Evolutionary conservation across 768 basidiomycete genomes (phyloP), one percentile per base, ranked within the genome.

Genomic region (Boletales sp.): DNA sequence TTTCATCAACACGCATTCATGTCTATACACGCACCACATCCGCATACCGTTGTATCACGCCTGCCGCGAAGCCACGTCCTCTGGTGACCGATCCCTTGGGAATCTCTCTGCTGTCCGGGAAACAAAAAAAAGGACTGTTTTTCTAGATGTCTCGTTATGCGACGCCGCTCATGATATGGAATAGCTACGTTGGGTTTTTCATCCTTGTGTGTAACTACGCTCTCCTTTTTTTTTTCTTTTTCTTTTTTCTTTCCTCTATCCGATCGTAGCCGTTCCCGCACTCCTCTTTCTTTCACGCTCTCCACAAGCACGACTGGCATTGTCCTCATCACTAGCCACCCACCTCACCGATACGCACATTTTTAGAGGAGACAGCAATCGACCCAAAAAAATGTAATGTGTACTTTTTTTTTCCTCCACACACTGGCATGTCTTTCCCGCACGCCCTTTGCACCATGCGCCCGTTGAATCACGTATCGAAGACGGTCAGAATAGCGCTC

Each of bases 101-200:
- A 6, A 2, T 36, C 54, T 53, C 56, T 36, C 55, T 15, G 55
- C 56, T 57, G 55, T 57, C 55, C 55, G 46, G 40, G 29, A 52
- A 40, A 34, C n/a, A 32, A 37, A 47, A 37, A 47, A 32, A 47
- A 40, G 35, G 17, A 30, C 31, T 36, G 17, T 14, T 8, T 34
- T 24, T 47, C 40, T 57, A 57, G 56, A 57, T 37, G 32, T 48
- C 44, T 38, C 21, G 24, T 44, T 38, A 42, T 46, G 38, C 17
- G 48, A 37, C 55, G 27, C 38, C 45, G 13, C 31, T 56, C 54
- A 51, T 37, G 55, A 45, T 47, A 39, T 52, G 56, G 55, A 53
- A 57, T 46, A 27, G 43, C 46, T 57, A 17, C 21, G 45, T 48
- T 32, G 50, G 49, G 50, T 21, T 40, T 51, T 24, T 21, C 48